These are phyloP conservation scores for Polytolypa hystricis DNA, from an alignment of 2,329 filamentous ascomycete species.

Conservation along the genomic window DNA sequence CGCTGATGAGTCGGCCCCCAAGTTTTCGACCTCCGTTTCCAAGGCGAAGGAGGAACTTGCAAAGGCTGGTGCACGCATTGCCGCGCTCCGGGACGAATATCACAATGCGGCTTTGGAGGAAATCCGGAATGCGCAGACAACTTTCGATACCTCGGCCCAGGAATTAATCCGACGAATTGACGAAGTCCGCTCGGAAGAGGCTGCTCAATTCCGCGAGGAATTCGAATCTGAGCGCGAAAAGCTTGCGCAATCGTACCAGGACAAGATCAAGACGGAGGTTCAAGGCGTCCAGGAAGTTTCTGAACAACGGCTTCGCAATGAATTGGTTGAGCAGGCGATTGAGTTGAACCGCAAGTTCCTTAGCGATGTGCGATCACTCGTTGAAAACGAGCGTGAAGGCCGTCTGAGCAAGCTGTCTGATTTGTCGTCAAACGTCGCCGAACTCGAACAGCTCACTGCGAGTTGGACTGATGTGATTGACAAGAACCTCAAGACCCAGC, in stretches of 20 bases:
- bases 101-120: conserved; percentile 63
- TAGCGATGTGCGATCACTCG: conserved; percentile 62
- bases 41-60: conserved; percentile 78
- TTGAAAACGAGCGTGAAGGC: conserved; percentile 79
- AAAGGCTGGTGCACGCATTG: conserved; percentile 69
- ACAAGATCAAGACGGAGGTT: conserved; percentile 66
- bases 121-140: conserved; percentile 57
- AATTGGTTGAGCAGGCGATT: conserved; percentile 82
- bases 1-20: conserved; percentile 65
- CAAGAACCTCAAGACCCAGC: conserved; percentile 82
- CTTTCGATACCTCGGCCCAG: conserved; percentile 78
- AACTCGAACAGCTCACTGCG: conserved; percentile 76
- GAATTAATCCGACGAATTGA: conserved; percentile 86
- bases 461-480: conserved; percentile 90
- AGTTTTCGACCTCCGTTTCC: conserved; percentile 65
- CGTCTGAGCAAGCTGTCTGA: conserved; percentile 77
- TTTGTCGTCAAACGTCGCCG: conserved; percentile 63
- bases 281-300: conserved; percentile 68
- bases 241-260: conserved; percentile 65
- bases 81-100: conserved; percentile 56
- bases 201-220: conserved; percentile 73
- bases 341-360: conserved; percentile 77
- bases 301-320: conserved; percentile 72
- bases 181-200: conserved; percentile 67
- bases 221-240: conserved; percentile 79